A percentile compares a stretch with the other conserved stretches of the same genome.
Conservation (phyloP, 192 early-diverging fungal species). For the Umbelopsis sp. region DNA sequence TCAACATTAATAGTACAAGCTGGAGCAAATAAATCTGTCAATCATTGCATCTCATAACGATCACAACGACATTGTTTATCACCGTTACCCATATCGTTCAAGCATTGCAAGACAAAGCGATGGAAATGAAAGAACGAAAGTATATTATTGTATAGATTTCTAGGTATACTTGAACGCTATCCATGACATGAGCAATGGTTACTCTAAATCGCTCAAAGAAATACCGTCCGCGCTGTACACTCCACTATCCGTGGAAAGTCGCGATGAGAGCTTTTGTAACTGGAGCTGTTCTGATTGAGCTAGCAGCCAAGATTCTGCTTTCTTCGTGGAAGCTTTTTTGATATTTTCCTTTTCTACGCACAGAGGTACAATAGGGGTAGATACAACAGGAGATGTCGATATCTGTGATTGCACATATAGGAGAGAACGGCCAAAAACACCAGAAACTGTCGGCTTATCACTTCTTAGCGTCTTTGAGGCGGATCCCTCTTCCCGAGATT, state of each 20-base stretch:
- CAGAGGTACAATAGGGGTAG: background rate
- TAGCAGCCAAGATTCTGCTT: background rate
- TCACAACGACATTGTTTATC: no score
- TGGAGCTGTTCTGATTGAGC: background rate
- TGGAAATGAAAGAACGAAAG: background rate
- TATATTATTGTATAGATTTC: background rate
- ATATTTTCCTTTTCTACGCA: background rate
- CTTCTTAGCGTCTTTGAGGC: background rate
- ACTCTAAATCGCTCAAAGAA: conserved; percentile 11
- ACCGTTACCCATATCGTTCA: background rate
- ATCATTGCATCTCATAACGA: no score
- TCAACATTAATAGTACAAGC: no score
- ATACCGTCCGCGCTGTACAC: background rate
- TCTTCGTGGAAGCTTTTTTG: background rate
- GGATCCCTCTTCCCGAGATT: background rate
- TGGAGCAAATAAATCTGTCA: no score
- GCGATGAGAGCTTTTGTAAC: background rate
- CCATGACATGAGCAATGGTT: background rate
- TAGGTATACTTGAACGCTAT: background rate
- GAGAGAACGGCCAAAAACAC: background rate
- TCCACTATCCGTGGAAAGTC: background rate
- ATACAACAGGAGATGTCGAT: background rate
- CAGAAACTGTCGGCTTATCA: background rate
- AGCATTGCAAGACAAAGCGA: background rate
- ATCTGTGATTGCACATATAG: background rate